phyloP scores from a whole-genome alignment of 2,329 filamentous ascomycete species.

The Penicillium hordei region DNA sequence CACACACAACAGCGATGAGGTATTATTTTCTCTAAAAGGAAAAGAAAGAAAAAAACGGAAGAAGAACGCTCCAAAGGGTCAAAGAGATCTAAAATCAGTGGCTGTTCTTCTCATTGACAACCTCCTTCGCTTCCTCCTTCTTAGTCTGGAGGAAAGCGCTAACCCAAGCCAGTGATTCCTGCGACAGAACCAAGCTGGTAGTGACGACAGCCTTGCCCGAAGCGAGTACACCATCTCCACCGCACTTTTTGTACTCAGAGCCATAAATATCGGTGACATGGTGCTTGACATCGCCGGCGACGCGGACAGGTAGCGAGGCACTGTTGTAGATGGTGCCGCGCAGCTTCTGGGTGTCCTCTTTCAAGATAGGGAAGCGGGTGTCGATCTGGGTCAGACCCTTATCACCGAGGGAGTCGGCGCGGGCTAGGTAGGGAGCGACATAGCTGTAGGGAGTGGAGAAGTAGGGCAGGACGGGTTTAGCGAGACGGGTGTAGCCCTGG shows the following conservation, averaged over 20 bases:
- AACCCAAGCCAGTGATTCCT: constrained; percentile 64
- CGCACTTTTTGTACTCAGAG: constrained; percentile 49
- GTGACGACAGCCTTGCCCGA: constrained; percentile 68
- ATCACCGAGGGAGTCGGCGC: constrained; percentile 75
- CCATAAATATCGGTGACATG: constrained; percentile 47
- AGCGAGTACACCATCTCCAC: constrained; percentile 61
- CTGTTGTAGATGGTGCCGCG: constrained; percentile 63
- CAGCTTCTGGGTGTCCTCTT: constrained; percentile 71
- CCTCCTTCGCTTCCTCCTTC: constrained; percentile 62
- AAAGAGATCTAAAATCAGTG: constrained; percentile 21
- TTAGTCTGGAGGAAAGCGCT: constrained; percentile 59
- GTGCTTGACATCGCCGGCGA: constrained; percentile 57
- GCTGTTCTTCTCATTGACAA: constrained; percentile 51
- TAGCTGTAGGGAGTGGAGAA: constrained; percentile 77
- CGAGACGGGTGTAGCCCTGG: constrained; percentile 72
- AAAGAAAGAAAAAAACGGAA: constrained; percentile 1
- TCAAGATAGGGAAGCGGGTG: constrained; percentile 68
- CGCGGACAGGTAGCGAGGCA: constrained; percentile 62
- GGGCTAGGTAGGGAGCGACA: constrained; percentile 79
- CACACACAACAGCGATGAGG: constrained; percentile 3
- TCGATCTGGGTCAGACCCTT: constrained; percentile 69
- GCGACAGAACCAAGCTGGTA: constrained; percentile 65
- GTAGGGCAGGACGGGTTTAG: constrained; percentile 75
- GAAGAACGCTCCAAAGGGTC: constrained; percentile 1
- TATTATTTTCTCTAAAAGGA: constrained; percentile 28